phyloP scores from a whole-genome alignment of 1,284 basidiomycete genomes.

The Coniophora puteana region DNA sequence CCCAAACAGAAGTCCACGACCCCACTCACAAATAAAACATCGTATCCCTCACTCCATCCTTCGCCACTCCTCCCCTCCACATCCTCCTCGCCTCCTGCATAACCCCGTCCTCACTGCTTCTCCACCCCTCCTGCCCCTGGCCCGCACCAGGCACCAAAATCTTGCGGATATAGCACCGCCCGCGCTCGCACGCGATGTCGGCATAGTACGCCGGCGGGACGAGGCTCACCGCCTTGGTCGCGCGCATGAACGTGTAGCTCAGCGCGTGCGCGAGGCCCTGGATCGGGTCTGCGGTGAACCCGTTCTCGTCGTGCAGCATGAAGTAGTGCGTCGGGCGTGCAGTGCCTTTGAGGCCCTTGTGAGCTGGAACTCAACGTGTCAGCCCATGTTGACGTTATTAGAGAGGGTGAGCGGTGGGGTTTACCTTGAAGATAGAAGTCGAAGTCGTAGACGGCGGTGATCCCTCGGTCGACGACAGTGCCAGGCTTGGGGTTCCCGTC shows the following conservation, averaged over 20 bases:
- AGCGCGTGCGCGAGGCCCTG: conserved; percentile 56
- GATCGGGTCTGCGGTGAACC: conserved; percentile 62
- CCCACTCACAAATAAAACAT: conserved; percentile 74
- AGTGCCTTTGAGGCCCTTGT: conserved; percentile 64
- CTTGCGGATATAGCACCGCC: conserved; percentile 68
- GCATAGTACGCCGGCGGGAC: conserved; percentile 78
- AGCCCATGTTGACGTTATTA: conserved; percentile 18
- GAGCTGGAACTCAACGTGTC: conserved; percentile 17
- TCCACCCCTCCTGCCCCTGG: conserved; percentile 17
- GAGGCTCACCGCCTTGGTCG: conserved; percentile 76
- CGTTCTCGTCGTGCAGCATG: conserved; percentile 71
- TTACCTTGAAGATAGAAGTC: conserved; percentile 72
- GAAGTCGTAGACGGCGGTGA: conserved; percentile 69
- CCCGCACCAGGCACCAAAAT: conserved; percentile 50
- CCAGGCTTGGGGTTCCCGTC: conserved; percentile 72
- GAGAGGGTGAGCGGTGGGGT: conserved; percentile 2
- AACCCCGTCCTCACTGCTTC: conserved; percentile 20
- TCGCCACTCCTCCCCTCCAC: conserved; percentile 59
- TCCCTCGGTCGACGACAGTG: conserved; percentile 69
- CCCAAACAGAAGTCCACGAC: too few relatives aligned
- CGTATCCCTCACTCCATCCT: conserved; percentile 46
- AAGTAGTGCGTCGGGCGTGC: conserved; percentile 75
- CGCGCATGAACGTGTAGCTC: conserved; percentile 74
- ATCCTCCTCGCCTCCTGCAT: conserved; percentile 44
- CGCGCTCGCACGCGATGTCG: conserved; percentile 73